Conservation (phyloP, 2,329 filamentous ascomycete genomes). For the Monosporascus sp. region DNA sequence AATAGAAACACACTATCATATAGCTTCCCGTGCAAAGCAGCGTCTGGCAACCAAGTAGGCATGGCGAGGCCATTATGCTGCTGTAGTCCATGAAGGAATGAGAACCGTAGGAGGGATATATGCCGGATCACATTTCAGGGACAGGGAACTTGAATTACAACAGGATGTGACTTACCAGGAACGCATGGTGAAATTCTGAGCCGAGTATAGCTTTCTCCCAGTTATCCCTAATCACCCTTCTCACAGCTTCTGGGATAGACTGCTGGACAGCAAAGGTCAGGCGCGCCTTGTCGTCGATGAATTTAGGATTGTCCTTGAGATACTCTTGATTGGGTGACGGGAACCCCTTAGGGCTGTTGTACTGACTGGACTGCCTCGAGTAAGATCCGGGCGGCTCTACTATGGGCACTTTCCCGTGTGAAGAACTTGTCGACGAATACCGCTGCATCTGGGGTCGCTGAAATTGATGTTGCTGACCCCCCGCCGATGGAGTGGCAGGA, state of each 20-base stretch:
- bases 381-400: conserved; percentile 12
- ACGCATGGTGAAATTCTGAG: conserved; percentile 46
- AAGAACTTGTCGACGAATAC: not conserved
- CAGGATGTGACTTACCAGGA: conserved; percentile 37
- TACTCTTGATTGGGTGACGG: conserved; percentile 30
- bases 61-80: not conserved
- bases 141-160: conserved; percentile 1
- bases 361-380: conserved; percentile 2
- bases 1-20: too few relatives aligned
- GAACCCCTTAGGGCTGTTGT: conserved; percentile 19
- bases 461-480: not conserved
- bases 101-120: too few relatives aligned
- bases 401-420: conserved; percentile 11
- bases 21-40: too few relatives aligned
- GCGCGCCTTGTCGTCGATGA: conserved; percentile 32
- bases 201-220: conserved; percentile 46
- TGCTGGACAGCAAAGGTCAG: conserved; percentile 35
- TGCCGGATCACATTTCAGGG: not conserved
- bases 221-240: conserved; percentile 43
- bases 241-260: conserved; percentile 38
- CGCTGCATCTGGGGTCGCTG: not conserved
- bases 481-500: not conserved
- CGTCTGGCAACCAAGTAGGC: too few relatives aligned
- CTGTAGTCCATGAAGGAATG: not conserved
- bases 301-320: conserved; percentile 25